These are phyloP conservation scores for Aspergillus spinulosporus DNA, from an alignment of 2,329 filamentous ascomycete genomes.

Conservation along the genomic window DNA sequence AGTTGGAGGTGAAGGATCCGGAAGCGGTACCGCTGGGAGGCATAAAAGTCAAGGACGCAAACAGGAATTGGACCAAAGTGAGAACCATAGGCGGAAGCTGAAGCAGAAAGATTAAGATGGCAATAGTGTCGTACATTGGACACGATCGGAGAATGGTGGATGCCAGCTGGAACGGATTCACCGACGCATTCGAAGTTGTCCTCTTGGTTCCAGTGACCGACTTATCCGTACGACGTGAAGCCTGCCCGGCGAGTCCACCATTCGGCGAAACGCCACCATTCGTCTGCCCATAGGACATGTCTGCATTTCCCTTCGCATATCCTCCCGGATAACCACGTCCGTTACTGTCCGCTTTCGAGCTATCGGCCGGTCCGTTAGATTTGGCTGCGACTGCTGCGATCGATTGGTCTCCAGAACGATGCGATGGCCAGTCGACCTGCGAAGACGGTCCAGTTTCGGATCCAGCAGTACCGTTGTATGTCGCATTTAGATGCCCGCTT, in stretches of 20 bases:
- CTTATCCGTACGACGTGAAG: conserved; percentile 35
- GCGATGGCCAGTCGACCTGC: conserved; percentile 42
- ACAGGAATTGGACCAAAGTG: conserved; percentile 86
- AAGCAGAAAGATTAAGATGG: conserved; percentile 92
- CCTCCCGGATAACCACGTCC: conserved; percentile 38
- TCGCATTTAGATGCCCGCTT: conserved; percentile 56
- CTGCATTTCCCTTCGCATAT: conserved; percentile 35
- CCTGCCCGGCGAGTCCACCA: conserved; percentile 31
- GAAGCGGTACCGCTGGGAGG: conserved; percentile 77
- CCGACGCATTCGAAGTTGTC: conserved; percentile 49
- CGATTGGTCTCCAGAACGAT: conserved; percentile 42
- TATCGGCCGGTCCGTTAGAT: conserved; percentile 31
- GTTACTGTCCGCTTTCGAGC: conserved; percentile 37
- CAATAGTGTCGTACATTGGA: conserved; percentile 90
- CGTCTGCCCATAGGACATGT: conserved; percentile 38
- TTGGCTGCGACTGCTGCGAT: conserved; percentile 26
- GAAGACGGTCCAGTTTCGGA: conserved; percentile 37
- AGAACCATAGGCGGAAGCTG: conserved; percentile 86
- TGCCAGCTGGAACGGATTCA: conserved; percentile 72
- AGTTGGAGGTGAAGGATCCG: conserved; percentile 73
- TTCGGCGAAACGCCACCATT: conserved; percentile 34
- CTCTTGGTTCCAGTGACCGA: conserved; percentile 33
- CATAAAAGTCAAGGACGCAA: conserved; percentile 89
- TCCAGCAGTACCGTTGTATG: conserved; percentile 46
- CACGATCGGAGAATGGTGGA: conserved; percentile 86